Evolutionary conservation across 306 rosid species (phyloP).

Genomic region (Cicer judaicum): DNA sequence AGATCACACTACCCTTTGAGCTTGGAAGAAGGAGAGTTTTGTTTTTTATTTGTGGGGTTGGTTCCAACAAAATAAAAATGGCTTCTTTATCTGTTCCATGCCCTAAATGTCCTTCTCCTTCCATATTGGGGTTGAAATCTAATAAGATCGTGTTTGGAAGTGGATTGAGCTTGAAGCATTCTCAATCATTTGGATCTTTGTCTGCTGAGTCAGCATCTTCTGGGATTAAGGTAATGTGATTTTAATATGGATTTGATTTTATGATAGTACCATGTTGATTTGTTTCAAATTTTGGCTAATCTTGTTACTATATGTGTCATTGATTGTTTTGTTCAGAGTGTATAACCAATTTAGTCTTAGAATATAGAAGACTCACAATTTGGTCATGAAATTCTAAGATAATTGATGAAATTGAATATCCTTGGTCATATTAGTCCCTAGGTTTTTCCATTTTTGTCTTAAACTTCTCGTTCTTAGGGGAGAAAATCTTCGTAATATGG

Average conservation of each 20-base stretch:
- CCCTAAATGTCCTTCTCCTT: conserved; percentile 53
- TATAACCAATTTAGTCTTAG: not conserved
- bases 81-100: conserved; percentile 69
- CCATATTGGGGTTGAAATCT: conserved; percentile 45
- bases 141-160: conserved; percentile 43
- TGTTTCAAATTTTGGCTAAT: conserved; percentile 39
- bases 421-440: too few relatives aligned
- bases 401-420: not conserved
- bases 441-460: too few relatives aligned
- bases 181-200: conserved; percentile 54
- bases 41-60: conserved; percentile 42
- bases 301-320: conserved; percentile 14
- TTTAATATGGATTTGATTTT: conserved; percentile 32
- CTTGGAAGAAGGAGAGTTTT: conserved; percentile 9
- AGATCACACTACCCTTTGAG: conserved; percentile 34
- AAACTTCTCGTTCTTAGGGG: too few relatives aligned
- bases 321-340: not conserved
- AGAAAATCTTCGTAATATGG: too few relatives aligned
- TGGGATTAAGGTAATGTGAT: conserved; percentile 42
- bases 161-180: conserved; percentile 46
- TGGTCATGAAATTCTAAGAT: not conserved
- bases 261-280: conserved; percentile 19
- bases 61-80: conserved; percentile 54
- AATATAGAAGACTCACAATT: not conserved
- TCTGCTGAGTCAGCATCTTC: conserved; percentile 44